Percentiles rank a stretch among this genome's conserved stretches.
Conservation (phyloP, 352 stramenopile species). For the Globisporangium orthogonon region DNA sequence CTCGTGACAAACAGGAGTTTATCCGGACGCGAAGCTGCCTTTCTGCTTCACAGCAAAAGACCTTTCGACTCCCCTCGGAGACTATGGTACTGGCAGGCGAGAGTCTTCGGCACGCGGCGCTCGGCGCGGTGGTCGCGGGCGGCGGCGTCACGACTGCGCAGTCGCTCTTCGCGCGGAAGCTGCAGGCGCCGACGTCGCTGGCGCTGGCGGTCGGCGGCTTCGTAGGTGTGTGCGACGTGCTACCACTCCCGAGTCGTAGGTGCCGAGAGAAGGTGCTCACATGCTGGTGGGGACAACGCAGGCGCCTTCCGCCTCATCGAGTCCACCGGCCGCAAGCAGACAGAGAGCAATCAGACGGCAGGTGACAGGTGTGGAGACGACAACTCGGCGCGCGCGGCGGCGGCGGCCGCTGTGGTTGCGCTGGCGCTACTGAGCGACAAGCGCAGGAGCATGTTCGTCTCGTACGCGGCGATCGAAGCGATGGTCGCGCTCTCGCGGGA, state of each 20-base stretch:
- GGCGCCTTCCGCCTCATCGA: constrained; percentile 47
- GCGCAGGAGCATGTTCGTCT: constrained; percentile 38
- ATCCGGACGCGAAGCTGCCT: too few species aligned
- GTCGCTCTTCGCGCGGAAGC: constrained; percentile 28
- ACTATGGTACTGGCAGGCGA: constrained; percentile 17
- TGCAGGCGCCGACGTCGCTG: constrained; percentile 35
- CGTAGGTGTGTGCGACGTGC: constrained; percentile 22
- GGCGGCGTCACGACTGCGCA: constrained; percentile 31
- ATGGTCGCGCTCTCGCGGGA: constrained; percentile 27
- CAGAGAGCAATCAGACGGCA: not conserved
- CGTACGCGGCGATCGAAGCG: constrained; percentile 46
- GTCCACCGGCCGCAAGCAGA: constrained; percentile 16
- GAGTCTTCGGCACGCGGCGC: constrained; percentile 30
- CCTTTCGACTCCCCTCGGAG: not conserved
- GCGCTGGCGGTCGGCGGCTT: constrained; percentile 48
- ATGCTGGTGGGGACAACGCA: not conserved
- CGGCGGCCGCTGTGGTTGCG: constrained; percentile 24
- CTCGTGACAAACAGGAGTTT: too few species aligned
- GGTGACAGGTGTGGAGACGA: not conserved
- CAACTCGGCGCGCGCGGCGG: constrained; percentile 34
- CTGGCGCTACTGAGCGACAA: constrained; percentile 39
- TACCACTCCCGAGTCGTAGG: not conserved
- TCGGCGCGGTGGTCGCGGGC: constrained; percentile 24
- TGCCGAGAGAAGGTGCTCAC: not conserved
- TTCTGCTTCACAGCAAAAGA: too few species aligned